These are phyloP conservation scores for Chlorella variabilis DNA, from an alignment of 163 green algal species.

Conservation along the genomic window DNA sequence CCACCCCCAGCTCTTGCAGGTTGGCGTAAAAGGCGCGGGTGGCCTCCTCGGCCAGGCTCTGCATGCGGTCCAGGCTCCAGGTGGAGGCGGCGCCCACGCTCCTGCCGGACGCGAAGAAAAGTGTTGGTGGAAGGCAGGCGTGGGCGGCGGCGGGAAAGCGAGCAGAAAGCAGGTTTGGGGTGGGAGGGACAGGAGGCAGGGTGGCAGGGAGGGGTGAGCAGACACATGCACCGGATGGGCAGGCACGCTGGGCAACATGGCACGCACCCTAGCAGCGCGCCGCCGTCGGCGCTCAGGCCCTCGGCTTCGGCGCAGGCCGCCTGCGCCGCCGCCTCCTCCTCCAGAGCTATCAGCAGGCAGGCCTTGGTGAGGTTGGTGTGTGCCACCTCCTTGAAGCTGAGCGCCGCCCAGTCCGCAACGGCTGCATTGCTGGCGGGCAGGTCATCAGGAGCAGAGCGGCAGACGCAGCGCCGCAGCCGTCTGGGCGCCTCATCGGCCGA, in stretches of 20 bases:
- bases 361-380: slow-evolving; percentile 15
- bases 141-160: background rate
- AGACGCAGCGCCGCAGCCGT: background rate
- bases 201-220: too few relatives aligned
- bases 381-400: background rate
- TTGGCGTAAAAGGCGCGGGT: background rate
- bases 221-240: too few relatives aligned
- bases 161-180: background rate
- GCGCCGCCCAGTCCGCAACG: slow-evolving; percentile 11
- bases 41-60: background rate
- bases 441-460: background rate
- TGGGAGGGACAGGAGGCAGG: too few relatives aligned
- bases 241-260: too few relatives aligned
- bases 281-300: background rate
- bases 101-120: background rate
- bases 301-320: background rate
- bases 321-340: slow-evolving; percentile 30
- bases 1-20: slow-evolving; percentile 16
- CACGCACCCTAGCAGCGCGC: background rate
- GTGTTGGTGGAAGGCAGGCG: background rate
- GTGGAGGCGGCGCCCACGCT: slow-evolving; percentile 25
- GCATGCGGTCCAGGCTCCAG: slow-evolving; percentile 23
- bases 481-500: too few relatives aligned
- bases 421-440: background rate
- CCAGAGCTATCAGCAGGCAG: slow-evolving; percentile 8